Conservation (phyloP, 1,284 basidiomycete species). For the Naganishia liquefaciens region DNA sequence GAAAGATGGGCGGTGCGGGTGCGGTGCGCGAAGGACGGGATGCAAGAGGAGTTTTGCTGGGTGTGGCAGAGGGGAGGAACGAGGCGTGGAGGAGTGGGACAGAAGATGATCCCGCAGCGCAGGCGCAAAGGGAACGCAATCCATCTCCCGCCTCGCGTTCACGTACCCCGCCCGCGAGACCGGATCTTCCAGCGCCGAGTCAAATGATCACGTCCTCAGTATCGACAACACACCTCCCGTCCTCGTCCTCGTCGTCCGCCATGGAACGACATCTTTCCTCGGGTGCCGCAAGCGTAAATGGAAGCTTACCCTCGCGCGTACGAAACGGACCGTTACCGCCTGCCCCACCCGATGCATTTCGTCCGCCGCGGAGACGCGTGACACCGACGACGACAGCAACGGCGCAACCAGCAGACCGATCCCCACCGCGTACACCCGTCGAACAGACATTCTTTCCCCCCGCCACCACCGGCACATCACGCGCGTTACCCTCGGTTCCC, state of each 20-base stretch:
- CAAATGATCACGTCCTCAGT: neutral
- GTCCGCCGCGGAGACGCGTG: conserved; percentile 42
- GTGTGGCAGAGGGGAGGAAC: neutral
- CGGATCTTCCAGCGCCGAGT: conserved; percentile 25
- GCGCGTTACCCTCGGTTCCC: neutral
- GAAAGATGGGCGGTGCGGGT: conserved; percentile 1
- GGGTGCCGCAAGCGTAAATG: conserved; percentile 30
- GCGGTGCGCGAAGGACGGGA: neutral
- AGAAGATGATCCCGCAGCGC: too few species aligned
- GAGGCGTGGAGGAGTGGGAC: too few species aligned
- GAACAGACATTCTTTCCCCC: neutral
- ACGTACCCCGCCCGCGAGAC: conserved; percentile 1
- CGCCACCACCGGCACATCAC: too few species aligned
- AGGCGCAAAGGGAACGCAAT: conserved; percentile 2
- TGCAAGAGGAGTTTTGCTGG: neutral
- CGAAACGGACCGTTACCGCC: conserved; percentile 34
- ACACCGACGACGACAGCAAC: conserved; percentile 1
- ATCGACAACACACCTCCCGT: too few species aligned
- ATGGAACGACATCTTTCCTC: conserved; percentile 33
- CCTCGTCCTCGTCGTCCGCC: conserved; percentile 9
- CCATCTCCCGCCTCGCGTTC: conserved; percentile 3
- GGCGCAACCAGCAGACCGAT: too few species aligned
- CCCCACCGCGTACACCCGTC: conserved; percentile 18
- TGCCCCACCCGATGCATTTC: conserved; percentile 53
- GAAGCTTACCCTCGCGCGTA: neutral